Evolutionary conservation across 2,329 filamentous ascomycete species (phyloP).

Genomic region (Periglandula ipomoeae): DNA sequence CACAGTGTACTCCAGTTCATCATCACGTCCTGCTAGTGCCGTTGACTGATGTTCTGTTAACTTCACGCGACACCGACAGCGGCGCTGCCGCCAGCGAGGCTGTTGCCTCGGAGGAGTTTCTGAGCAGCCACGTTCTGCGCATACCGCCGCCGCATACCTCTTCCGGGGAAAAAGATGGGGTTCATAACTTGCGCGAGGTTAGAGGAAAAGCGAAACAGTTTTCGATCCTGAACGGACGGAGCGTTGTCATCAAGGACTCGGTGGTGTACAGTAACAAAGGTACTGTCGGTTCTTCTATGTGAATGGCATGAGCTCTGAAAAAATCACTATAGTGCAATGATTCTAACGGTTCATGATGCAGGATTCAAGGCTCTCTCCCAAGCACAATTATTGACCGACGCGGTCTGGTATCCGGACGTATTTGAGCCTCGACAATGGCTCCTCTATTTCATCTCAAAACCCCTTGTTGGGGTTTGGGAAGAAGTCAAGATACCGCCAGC

Average conservation of each 20-base stretch:
- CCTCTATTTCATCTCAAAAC: constrained; percentile 89
- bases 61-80: constrained; percentile 78
- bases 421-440: constrained; percentile 90
- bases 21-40: constrained; percentile 93
- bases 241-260: constrained; percentile 87
- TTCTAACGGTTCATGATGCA: constrained; percentile 23
- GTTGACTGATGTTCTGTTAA: constrained; percentile 83
- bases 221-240: constrained; percentile 83
- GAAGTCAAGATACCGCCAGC: constrained; percentile 64
- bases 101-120: constrained; percentile 83
- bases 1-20: constrained; percentile 84
- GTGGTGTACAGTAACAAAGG: constrained; percentile 96
- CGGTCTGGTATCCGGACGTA: constrained; percentile 81
- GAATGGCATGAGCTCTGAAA: neutral
- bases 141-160: constrained; percentile 50
- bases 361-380: constrained; percentile 90
- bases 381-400: constrained; percentile 75
- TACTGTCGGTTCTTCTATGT: constrained; percentile 22
- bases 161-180: constrained; percentile 45
- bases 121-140: constrained; percentile 92
- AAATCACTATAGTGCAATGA: neutral
- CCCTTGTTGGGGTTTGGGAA: constrained; percentile 76
- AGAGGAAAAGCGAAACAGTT: constrained; percentile 92
- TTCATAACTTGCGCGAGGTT: constrained; percentile 67
- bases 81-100: constrained; percentile 70